Conservation (phyloP, 345 rosid species). For the Firmiana major region DNA sequence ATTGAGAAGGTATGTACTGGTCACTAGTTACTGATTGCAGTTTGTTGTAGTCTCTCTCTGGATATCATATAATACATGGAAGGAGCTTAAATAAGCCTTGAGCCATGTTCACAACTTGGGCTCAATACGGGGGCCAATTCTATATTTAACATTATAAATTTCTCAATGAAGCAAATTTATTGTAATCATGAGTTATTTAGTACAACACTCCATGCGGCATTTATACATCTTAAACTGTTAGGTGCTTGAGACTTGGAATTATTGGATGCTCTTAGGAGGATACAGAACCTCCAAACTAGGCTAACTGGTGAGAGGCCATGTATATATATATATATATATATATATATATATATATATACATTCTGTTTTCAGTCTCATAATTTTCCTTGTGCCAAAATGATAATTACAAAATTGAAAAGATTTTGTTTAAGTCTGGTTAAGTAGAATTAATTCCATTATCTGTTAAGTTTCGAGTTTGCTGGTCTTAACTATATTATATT, state of each 20-base stretch:
- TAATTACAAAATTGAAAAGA: background rate
- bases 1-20: constrained; percentile 52
- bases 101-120: background rate
- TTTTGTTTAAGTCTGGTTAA: background rate
- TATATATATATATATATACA: too few relatives aligned
- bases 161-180: background rate
- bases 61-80: background rate
- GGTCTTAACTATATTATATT: background rate
- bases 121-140: too few relatives aligned
- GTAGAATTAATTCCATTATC: background rate
- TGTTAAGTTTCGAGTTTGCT: background rate
- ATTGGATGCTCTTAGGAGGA: background rate
- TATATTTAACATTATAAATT: background rate
- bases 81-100: background rate
- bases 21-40: background rate
- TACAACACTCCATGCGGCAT: background rate
- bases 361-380: background rate
- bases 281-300: background rate
- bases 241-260: background rate
- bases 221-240: background rate
- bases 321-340: too few relatives aligned
- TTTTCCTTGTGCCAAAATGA: background rate
- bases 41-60: background rate
- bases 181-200: background rate
- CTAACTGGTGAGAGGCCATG: background rate